Percentiles rank a stretch among this genome's conserved stretches.
Conservation (phyloP, 2,329 filamentous ascomycete genomes). For the Teratosphaeria pseudoeucalypti region DNA sequence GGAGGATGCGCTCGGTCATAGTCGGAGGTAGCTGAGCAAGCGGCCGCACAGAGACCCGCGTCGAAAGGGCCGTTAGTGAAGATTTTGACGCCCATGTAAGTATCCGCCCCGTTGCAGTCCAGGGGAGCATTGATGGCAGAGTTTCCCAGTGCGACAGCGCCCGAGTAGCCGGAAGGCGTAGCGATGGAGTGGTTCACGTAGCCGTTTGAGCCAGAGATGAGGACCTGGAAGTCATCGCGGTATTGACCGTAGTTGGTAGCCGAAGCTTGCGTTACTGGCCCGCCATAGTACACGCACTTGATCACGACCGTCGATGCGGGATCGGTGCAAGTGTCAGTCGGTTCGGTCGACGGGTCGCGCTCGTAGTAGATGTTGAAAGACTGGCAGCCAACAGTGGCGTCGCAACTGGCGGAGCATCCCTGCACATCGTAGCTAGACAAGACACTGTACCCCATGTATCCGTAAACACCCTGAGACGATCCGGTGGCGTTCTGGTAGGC, state of each 20-base stretch:
- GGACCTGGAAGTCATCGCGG: slow-evolving; percentile 16
- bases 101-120: slow-evolving; percentile 21
- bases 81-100: slow-evolving; percentile 15
- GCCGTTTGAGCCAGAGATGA: slow-evolving; percentile 16
- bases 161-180: slow-evolving; percentile 14
- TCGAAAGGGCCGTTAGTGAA: slow-evolving; percentile 13
- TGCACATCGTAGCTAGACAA: slow-evolving; percentile 17
- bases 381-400: slow-evolving; percentile 9
- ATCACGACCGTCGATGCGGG: slow-evolving; percentile 23
- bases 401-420: slow-evolving; percentile 18
- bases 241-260: slow-evolving; percentile 15
- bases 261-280: slow-evolving; percentile 5
- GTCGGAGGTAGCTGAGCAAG: slow-evolving; percentile 13
- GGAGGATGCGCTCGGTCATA: slow-evolving; percentile 18
- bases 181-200: slow-evolving; percentile 19
- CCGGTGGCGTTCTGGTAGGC: slow-evolving; percentile 10
- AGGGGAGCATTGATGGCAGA: slow-evolving; percentile 22
- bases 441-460: slow-evolving; percentile 18
- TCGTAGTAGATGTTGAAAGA: slow-evolving; percentile 19
- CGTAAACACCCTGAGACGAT: slow-evolving; percentile 10
- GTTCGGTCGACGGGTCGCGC: slow-evolving; percentile 24
- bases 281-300: slow-evolving; percentile 28
- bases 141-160: slow-evolving; percentile 12
- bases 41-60: slow-evolving; percentile 14
- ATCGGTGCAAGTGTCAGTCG: slow-evolving; percentile 23